phyloP scores from a whole-genome alignment of 192 early-diverging fungal species.

The Rhizophagus clarus region DNA sequence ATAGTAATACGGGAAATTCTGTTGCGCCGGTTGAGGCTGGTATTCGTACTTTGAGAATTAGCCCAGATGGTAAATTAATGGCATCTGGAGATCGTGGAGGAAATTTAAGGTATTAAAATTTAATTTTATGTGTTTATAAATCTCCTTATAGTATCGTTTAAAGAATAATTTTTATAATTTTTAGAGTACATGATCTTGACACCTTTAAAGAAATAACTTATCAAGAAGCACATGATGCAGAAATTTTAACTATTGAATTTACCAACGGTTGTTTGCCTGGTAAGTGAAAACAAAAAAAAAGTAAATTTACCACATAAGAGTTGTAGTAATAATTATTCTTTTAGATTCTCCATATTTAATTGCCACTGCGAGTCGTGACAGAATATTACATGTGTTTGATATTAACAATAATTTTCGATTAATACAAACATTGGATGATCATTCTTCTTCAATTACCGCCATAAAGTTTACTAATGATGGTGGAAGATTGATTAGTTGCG shows the following conservation, averaged over 20 bases:
- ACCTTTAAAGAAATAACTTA: slow-evolving; percentile 62
- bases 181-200: slow-evolving; percentile 61
- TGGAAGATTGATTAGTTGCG: slow-evolving; percentile 71
- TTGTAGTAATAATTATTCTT: neutral
- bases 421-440: slow-evolving; percentile 81
- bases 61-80: slow-evolving; percentile 61
- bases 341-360: slow-evolving; percentile 52
- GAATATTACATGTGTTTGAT: slow-evolving; percentile 79
- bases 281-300: neutral
- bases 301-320: neutral
- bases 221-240: slow-evolving; percentile 78
- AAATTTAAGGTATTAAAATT: slow-evolving; percentile 55
- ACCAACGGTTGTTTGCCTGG: slow-evolving; percentile 38
- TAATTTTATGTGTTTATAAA: neutral
- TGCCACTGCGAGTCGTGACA: slow-evolving; percentile 76
- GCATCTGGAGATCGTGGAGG: slow-evolving; percentile 76
- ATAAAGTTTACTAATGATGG: slow-evolving; percentile 70
- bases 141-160: too few species aligned
- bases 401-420: slow-evolving; percentile 57
- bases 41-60: slow-evolving; percentile 68
- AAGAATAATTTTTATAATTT: neutral
- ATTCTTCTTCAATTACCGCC: slow-evolving; percentile 79
- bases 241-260: slow-evolving; percentile 79
- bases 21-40: slow-evolving; percentile 55
- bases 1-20: slow-evolving; percentile 34